Conservation (phyloP, 495 filamentous ascomycete species). For the Daldinia childiae region DNA sequence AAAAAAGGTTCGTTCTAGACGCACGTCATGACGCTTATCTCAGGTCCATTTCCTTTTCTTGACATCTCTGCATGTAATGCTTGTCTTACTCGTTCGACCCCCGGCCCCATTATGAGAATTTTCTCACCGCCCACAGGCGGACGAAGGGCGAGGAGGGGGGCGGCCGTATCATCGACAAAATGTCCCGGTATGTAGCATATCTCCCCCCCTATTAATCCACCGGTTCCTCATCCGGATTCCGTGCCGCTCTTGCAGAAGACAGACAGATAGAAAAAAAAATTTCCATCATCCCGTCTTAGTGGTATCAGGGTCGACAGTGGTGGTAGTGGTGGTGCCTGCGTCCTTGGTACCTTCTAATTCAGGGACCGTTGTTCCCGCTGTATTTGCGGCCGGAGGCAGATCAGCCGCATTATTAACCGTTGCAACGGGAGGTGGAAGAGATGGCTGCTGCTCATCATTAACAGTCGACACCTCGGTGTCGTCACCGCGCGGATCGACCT, state of each 20-base stretch:
- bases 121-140: conserved; percentile 36
- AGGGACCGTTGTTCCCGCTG: conserved; percentile 35
- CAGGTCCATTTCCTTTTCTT: conserved; percentile 43
- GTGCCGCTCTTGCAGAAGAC: conserved; percentile 38
- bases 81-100: conserved; percentile 42
- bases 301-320: conserved; percentile 11
- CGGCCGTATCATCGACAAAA: conserved; percentile 12
- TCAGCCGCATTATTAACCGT: conserved; percentile 36
- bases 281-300: conserved; percentile 8
- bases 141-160: conserved; percentile 23
- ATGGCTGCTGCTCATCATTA: conserved; percentile 29
- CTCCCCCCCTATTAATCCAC: conserved; percentile 25
- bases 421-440: conserved; percentile 39
- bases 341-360: conserved; percentile 34
- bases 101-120: conserved; percentile 27
- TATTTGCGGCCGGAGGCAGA: conserved; percentile 43
- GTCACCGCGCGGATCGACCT: conserved; percentile 32
- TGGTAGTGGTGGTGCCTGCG: conserved; percentile 22
- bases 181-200: conserved; percentile 21
- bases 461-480: conserved; percentile 18
- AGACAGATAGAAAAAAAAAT: not conserved
- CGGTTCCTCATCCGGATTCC: conserved; percentile 44
- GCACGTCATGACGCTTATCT: conserved; percentile 43
- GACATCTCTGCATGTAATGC: conserved; percentile 37
- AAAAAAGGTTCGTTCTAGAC: conserved; percentile 14